Base-by-base conservation (phyloP, 177 flowering plant genomes). In the Vitis hybrid region DNA sequence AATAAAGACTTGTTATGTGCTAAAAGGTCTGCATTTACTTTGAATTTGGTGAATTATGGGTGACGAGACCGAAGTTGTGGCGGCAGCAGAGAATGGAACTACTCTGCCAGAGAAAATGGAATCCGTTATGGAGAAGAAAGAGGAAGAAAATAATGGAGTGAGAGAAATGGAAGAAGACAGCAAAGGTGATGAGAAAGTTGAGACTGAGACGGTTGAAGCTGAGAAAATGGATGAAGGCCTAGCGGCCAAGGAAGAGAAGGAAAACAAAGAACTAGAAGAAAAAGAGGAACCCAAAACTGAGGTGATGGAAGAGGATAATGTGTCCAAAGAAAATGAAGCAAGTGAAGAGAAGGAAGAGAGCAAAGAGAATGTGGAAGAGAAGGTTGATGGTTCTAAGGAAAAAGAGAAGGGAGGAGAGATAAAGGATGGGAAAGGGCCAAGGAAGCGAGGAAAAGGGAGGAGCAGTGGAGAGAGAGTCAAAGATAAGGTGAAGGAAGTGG, bases 1-100 rank as follows among this genome's bases (percentile, higher is more conserved):
- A 24, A 24, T 24, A 24, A 24, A 24, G 27, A 24, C 27, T 24
- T 24, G 27, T 24, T 24, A 24, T 24, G 27, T 24, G 27, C 0
- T 24, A 24, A 4, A 18, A 18, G 11, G 10, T 3, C 11, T 15
- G 58, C 21, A 11, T 24, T 53, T 64, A 12, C 2, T 32, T 66
- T 50, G 54, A 18, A 51, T 53, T 66, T 12, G 55, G 54, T 68
- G 53, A 41, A 70, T 55, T 27, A 88, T 90, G 94, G 86, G 80
- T 20, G 86, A 86, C 65, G 81, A 76, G 71, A 68, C 55, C 52
- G 70, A 80, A 59, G 80, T 20, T 73, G 54, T 78, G 4, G 74
- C 75, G 60, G 50, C 72, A 24, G 76, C 66, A 8, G 77, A 67
- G 53, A 80, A 78, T 75, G 89, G 82, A 27, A 73, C 21, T 64